Conservation (phyloP, 2,329 filamentous ascomycete genomes). For the Chaetothyriales sp. region DNA sequence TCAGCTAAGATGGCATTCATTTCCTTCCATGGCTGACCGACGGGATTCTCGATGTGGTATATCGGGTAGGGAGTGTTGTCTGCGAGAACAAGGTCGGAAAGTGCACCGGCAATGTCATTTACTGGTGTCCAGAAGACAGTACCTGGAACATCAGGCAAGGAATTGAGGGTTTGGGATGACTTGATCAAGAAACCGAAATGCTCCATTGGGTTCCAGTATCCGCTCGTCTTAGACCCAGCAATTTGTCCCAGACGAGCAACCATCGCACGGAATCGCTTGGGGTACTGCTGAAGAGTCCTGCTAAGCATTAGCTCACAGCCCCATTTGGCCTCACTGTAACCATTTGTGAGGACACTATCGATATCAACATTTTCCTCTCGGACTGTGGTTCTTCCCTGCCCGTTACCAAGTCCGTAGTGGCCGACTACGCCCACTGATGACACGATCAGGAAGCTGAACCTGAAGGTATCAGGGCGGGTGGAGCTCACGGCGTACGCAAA, state of each 20-base stretch:
- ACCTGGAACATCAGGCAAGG: constrained; percentile 31
- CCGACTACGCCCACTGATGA: constrained; percentile 32
- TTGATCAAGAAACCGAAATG: constrained; percentile 40
- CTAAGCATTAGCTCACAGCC: constrained; percentile 39
- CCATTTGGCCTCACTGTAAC: constrained; percentile 42
- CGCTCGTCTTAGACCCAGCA: constrained; percentile 35
- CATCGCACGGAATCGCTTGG: constrained; percentile 31
- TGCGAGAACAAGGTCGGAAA: constrained; percentile 23
- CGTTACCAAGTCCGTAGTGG: constrained; percentile 19
- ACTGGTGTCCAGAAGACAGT: constrained; percentile 36
- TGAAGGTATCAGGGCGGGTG: constrained; percentile 7
- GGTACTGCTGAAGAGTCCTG: constrained; percentile 33
- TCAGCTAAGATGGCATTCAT: constrained; percentile 25
- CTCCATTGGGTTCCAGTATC: constrained; percentile 43
- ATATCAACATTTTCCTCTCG: constrained; percentile 33
- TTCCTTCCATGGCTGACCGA: constrained; percentile 28
- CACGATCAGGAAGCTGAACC: constrained; percentile 27
- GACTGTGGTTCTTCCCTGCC: constrained; percentile 20
- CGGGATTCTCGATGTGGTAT: constrained; percentile 36
- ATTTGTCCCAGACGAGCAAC: constrained; percentile 40
- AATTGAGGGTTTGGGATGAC: constrained; percentile 33
- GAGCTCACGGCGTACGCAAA: constrained; percentile 27
- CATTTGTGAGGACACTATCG: constrained; percentile 30
- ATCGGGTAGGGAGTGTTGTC: constrained; percentile 20
- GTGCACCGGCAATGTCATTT: constrained; percentile 26